These are phyloP conservation scores for Blepharisma stoltei DNA, from an alignment of 73 alveolate species.

Conservation along the genomic window DNA sequence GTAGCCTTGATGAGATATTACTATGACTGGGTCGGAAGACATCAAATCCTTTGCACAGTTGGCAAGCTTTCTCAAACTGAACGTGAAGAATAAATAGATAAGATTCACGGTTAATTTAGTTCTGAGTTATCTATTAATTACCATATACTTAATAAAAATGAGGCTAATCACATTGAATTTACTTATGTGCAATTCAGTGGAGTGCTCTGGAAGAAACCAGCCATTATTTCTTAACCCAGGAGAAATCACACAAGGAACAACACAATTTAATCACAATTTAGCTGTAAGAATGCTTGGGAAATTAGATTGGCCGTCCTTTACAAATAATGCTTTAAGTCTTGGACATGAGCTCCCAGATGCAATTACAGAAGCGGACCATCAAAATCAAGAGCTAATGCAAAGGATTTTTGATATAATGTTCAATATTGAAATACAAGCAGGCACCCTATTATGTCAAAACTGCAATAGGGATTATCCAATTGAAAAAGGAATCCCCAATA, in stretches of 20 bases:
- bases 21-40: conserved; percentile 28
- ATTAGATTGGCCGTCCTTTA: conserved; percentile 40
- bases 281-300: conserved; percentile 38
- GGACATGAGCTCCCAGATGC: conserved; percentile 31
- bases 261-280: conserved; percentile 42
- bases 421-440: conserved; percentile 38
- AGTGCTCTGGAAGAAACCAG: conserved; percentile 36
- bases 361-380: conserved; percentile 28
- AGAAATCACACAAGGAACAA: conserved; percentile 32
- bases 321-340: conserved; percentile 30
- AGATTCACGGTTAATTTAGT: no score
- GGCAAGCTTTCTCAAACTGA: conserved; percentile 19
- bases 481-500: conserved; percentile 52
- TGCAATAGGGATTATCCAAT: conserved; percentile 50
- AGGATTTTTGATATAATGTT: conserved; percentile 37
- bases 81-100: conserved; percentile 15
- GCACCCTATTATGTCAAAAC: conserved; percentile 39
- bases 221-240: conserved; percentile 33
- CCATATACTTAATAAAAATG: conserved; percentile 25
- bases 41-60: conserved; percentile 30
- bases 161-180: conserved; percentile 50
- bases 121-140: no score
- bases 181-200: conserved; percentile 46
- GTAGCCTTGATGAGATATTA: conserved; percentile 21
- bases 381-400: conserved; percentile 32